These are phyloP conservation scores for Hydrangea macrophylla DNA, from an alignment of 148 eudicot species.

Conservation along the genomic window DNA sequence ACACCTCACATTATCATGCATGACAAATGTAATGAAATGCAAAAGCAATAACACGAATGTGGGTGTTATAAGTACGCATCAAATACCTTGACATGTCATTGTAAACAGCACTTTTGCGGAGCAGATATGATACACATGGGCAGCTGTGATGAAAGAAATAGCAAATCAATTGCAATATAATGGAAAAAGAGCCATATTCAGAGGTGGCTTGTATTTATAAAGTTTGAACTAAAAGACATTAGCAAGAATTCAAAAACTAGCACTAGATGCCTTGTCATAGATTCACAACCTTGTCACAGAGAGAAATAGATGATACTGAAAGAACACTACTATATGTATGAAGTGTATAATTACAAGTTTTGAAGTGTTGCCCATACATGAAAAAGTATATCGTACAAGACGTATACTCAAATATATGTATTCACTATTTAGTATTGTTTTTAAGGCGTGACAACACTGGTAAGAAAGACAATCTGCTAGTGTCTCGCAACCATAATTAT, in stretches of 20 bases:
- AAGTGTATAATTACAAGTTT: too few species aligned
- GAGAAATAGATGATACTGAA: background rate
- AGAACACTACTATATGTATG: background rate
- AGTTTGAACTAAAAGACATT: background rate
- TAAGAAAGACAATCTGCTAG: background rate
- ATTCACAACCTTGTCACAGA: too few species aligned
- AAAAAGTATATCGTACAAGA: background rate
- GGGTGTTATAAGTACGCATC: too few species aligned
- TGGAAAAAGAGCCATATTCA: background rate
- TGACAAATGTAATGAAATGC: too few species aligned
- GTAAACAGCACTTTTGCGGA: slow-evolving; percentile 86
- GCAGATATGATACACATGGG: slow-evolving; percentile 88
- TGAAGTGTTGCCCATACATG: too few species aligned
- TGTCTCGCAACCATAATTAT: background rate
- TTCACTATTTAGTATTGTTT: background rate
- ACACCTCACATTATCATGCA: too few species aligned
- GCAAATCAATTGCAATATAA: background rate
- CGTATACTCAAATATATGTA: background rate
- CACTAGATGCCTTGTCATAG: background rate
- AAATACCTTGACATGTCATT: slow-evolving; percentile 87
- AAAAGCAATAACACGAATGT: too few species aligned
- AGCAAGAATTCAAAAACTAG: background rate
- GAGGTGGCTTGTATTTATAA: background rate
- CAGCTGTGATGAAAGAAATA: slow-evolving; percentile 41
- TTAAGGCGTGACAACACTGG: background rate